Evolutionary conservation across 768 basidiomycete genomes (phyloP).

Genomic region (Rubroboletus pulcherrimus): DNA sequence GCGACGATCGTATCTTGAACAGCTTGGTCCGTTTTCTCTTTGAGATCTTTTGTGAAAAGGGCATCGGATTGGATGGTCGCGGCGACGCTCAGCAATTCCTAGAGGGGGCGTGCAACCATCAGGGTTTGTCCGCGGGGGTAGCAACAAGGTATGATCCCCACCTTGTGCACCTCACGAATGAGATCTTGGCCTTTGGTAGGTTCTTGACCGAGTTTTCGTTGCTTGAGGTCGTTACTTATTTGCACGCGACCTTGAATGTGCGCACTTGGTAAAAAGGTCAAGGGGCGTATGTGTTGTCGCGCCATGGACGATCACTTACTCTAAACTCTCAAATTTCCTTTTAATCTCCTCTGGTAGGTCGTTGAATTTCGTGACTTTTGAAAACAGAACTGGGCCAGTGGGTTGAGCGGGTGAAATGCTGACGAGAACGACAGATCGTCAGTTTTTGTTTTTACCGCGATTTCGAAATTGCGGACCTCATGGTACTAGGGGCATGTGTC

Average conservation of each 20-base stretch:
- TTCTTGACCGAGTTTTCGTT: slow-evolving; percentile 72
- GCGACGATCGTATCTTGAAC: slow-evolving; percentile 79
- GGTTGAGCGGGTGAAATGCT: slow-evolving; percentile 31
- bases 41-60: slow-evolving; percentile 64
- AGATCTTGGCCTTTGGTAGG: slow-evolving; percentile 69
- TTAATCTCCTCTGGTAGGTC: slow-evolving; percentile 72
- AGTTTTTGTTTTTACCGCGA: background rate
- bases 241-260: slow-evolving; percentile 76
- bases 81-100: slow-evolving; percentile 66
- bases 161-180: slow-evolving; percentile 66
- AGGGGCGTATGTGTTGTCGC: background rate
- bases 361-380: slow-evolving; percentile 71
- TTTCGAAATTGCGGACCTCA: slow-evolving; percentile 23
- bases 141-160: slow-evolving; percentile 20
- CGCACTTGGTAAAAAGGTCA: slow-evolving; percentile 38
- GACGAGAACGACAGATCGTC: background rate
- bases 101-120: background rate
- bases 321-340: slow-evolving; percentile 61
- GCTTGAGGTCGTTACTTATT: slow-evolving; percentile 75
- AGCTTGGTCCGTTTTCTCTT: slow-evolving; percentile 69
- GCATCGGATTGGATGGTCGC: slow-evolving; percentile 64
- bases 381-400: slow-evolving; percentile 30
- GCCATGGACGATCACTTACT: slow-evolving; percentile 44
- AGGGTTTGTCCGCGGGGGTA: background rate
- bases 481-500: slow-evolving; percentile 10